Base-by-base conservation (phyloP, 148 eudicot species). In the Chenopodium album region DNA sequence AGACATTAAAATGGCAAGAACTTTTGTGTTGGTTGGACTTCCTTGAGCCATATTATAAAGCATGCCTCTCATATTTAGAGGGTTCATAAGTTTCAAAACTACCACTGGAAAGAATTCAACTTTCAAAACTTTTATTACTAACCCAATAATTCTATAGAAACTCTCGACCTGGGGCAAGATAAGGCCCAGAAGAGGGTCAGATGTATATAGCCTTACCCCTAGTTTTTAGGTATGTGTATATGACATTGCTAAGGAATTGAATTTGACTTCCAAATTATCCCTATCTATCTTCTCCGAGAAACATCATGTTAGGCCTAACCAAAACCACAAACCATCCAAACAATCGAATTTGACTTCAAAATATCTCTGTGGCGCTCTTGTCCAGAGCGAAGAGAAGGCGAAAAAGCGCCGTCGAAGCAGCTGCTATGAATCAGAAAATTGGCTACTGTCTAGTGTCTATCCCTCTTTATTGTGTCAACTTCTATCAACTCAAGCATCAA, bases 401-500 rank as follows among this genome's bases (percentile, higher is more conserved):
- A 26, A 26, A 26, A 26, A 26, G 26, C 26, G 26, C 26, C 26
- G 26, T 26, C 26, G 26, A 26, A 26, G 26, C 26, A 26, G 26
- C 26, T 26, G 26, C 26, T 26, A 26, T 26, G 26, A 26, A 26
- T 26, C 26, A 26, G 5, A 12, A 54, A 12, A 29, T 32, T 32
- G 34, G 1, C 34, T 37, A 37, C 41, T 37, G 5, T 37, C 20
- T 13, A 56, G 62, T 56, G 22, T 56, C 20, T 56, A 23, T 9
- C 60, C 76, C 3, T 9, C 60, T 44, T 26, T 31, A 48, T 4
- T 16, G 16, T n/a, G 0, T 29, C 59, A n/a, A 47, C 32, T 73
- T 60, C 48, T 29, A 60, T 60, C 46, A 75, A 76, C 67, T 17
- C 17, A 69, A 69, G 46, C 72, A 69, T 16, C 72, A 69, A 13